A percentile compares a stretch with the other conserved stretches of the same genome.
Conservation (phyloP, 2,329 filamentous ascomycete species). For the Paraphoma chrysanthemicola region DNA sequence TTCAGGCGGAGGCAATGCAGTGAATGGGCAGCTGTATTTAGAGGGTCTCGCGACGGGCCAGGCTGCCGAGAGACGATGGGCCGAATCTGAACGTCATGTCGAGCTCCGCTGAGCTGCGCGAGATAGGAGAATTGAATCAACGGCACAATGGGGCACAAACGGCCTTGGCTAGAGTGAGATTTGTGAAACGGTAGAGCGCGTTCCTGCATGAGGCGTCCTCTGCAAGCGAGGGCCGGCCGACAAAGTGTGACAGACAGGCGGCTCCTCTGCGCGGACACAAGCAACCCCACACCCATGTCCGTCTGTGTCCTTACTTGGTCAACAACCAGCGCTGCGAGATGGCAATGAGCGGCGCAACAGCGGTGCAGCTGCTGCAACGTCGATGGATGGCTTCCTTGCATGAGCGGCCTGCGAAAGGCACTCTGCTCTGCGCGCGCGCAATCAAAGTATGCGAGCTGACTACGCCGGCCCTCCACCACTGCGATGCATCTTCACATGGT, state of each 20-base stretch:
- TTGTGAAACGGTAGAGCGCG: constrained; percentile 4
- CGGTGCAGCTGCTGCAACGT: background rate
- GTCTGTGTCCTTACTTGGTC: constrained; percentile 7
- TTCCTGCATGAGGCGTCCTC: constrained; percentile 3
- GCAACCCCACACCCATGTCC: constrained; percentile 4
- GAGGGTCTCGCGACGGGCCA: background rate
- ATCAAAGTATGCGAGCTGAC: constrained; percentile 11
- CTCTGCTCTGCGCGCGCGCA: background rate
- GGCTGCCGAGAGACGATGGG: background rate
- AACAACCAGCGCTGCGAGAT: constrained; percentile 10
- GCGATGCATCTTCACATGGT: constrained; percentile 9
- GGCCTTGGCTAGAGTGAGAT: background rate
- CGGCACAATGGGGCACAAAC: background rate
- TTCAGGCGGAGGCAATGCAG: background rate
- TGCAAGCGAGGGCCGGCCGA: constrained; percentile 1
- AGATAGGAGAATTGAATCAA: constrained; percentile 1
- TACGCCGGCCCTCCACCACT: background rate
- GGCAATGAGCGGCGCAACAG: constrained; percentile 5
- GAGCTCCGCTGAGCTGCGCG: background rate
- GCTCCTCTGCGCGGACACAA: background rate
- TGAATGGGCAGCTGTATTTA: background rate
- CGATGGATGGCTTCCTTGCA: constrained; percentile 5
- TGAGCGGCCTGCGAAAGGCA: background rate
- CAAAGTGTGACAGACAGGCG: background rate
- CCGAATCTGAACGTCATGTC: constrained; percentile 1